Evolutionary conservation across 2,329 filamentous ascomycete species (phyloP), one percentile per base, ranked within the genome.

Genomic region (Fusarium staphyleae): DNA sequence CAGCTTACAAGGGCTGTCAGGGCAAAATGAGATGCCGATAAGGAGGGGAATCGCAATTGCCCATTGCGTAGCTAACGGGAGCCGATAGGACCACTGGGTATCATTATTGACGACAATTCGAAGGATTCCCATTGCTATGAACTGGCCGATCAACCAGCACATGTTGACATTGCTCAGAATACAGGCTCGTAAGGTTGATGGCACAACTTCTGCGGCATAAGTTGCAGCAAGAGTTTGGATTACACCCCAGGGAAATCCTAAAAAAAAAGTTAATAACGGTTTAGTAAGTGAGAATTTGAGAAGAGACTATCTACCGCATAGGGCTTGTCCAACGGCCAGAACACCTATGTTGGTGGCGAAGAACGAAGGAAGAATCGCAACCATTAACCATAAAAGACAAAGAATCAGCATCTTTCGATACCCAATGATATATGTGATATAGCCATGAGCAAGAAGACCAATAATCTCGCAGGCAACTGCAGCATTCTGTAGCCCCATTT

Each of bases 41-140:
- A 77, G 51, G 2, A 78, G 64, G 1, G 73, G 72, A 6, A 73
- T 59, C 0, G 74, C 70, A 59, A 71, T 77, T 1, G 70, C 63
- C 76, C 76, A 78, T 60, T 78, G 75, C 4, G 77, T 44, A 1
- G 69, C 75, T 41, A 74, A 78, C 0, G 76, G 75, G 5, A 68
- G 72, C 2, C 62, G 40, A 51, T 63, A 65, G 5, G 62, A 54
- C 62, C 62, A 65, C 44, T 78, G 56, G 0, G 70, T 67, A 0
- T 56, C 59, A 5, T 67, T 57, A 24, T 67, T 51, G 3, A 73
- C 49, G 3, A 78, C 62, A 4, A 60, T 68, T 15, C 70, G 66
- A 13, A 75, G 66, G 3, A 77, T 70, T 0, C 70, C 72, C 1
- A 70, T 69, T 0, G 67, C 69, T 3, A 75, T 62, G 10, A 78